phyloP scores from a whole-genome alignment of 257 asterid species.

The Vinca minor region DNA sequence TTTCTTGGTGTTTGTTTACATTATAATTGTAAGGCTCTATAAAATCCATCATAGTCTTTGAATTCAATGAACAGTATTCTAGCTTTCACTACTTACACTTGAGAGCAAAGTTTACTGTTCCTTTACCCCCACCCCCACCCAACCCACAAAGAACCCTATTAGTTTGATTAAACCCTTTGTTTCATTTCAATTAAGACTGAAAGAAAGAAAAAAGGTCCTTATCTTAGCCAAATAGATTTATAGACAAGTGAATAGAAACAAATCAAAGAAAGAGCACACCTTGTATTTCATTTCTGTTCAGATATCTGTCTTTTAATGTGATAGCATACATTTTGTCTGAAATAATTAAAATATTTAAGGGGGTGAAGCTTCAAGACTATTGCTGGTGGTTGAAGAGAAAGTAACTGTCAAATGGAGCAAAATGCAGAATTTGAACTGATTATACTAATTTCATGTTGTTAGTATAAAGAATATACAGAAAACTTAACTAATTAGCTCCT shows the following conservation, averaged over 20 bases:
- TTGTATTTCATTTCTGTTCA: slow-evolving; percentile 3
- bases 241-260: slow-evolving; percentile 4
- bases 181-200: slow-evolving; percentile 1
- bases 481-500: slow-evolving; percentile 2
- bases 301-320: slow-evolving; percentile 5
- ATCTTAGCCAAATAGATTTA: slow-evolving; percentile 1
- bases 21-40: no score
- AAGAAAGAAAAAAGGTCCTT: slow-evolving; percentile 3
- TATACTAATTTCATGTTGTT: background rate
- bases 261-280: background rate
- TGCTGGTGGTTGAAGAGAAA: slow-evolving; percentile 26
- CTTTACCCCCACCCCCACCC: no score
- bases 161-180: background rate
- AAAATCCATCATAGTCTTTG: no score
- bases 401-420: slow-evolving; percentile 39
- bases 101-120: no score
- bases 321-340: slow-evolving; percentile 11
- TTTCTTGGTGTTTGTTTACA: no score
- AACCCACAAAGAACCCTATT: no score
- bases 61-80: no score
- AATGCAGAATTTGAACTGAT: slow-evolving; percentile 5
- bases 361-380: background rate
- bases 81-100: no score
- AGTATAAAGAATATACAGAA: slow-evolving; percentile 5
- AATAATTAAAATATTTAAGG: slow-evolving; percentile 4